Percentiles rank a stretch among this genome's conserved stretches.
phyloP scores from a whole-genome alignment of 202 grass and related monocot genomes.

The Musa balbisiana region DNA sequence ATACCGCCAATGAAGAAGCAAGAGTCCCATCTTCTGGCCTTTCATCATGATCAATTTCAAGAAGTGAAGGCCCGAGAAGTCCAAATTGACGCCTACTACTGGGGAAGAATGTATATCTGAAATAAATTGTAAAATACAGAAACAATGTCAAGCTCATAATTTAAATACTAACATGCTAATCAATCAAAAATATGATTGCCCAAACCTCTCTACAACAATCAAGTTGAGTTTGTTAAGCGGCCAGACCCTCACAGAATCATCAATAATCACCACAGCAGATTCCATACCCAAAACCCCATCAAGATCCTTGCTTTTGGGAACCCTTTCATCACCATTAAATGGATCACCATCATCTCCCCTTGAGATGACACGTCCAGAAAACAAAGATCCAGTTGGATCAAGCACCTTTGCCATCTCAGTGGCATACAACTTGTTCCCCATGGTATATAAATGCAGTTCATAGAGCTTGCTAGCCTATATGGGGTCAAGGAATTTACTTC shows the following conservation, averaged over 20 bases:
- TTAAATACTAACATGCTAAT: background rate
- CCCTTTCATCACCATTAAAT: conserved; percentile 57
- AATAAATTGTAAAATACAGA: conserved; percentile 20
- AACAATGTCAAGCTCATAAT: background rate
- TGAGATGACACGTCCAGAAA: conserved; percentile 80
- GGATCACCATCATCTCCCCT: conserved; percentile 68
- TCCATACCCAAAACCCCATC: conserved; percentile 96
- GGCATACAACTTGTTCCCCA: conserved; percentile 95
- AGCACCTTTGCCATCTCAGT: conserved; percentile 95
- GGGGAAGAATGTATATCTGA: conserved; percentile 91
- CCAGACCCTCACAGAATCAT: conserved; percentile 88
- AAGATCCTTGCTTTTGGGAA: conserved; percentile 95
- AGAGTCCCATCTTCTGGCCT: conserved; percentile 84
- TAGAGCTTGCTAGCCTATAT: conserved; percentile 76
- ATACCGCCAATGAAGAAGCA: conserved; percentile 74
- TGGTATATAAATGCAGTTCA: conserved; percentile 92
- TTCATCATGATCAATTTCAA: conserved; percentile 84
- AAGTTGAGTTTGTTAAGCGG: conserved; percentile 89
- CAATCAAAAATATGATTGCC: background rate
- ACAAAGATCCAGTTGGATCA: conserved; percentile 66
- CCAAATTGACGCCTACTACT: conserved; percentile 85
- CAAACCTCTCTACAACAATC: conserved; percentile 92
- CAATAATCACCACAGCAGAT: conserved; percentile 86
- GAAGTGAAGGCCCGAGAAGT: conserved; percentile 75
- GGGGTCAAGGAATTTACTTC: background rate